Evolutionary conservation across 352 stramenopile genomes (phyloP).

Genomic region (Phytophthora fragariae): DNA sequence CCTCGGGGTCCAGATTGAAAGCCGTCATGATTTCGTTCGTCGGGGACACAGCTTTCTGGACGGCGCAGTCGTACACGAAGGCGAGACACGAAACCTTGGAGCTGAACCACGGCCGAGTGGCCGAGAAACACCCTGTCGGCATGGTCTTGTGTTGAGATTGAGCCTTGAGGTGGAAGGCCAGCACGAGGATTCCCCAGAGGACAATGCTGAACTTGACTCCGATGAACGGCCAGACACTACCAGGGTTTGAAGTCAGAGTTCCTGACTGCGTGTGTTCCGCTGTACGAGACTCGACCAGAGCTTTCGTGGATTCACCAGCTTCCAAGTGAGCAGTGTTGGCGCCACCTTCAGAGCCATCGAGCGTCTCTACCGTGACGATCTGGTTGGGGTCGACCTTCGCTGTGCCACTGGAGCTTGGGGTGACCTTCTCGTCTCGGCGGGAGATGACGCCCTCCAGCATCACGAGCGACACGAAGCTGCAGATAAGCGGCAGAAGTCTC

Average conservation of each 20-base stretch:
- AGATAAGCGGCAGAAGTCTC: slow-evolving; percentile 26
- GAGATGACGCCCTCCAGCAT: slow-evolving; percentile 26
- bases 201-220: slow-evolving; percentile 23
- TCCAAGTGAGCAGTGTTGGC: slow-evolving; percentile 8
- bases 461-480: slow-evolving; percentile 29
- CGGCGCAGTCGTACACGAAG: slow-evolving; percentile 31
- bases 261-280: slow-evolving; percentile 5
- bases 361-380: slow-evolving; percentile 14
- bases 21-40: slow-evolving; percentile 25
- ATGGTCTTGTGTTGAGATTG: slow-evolving; percentile 23
- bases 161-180: slow-evolving; percentile 31
- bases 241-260: slow-evolving; percentile 4
- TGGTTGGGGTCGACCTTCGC: slow-evolving; percentile 17
- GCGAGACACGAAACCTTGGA: slow-evolving; percentile 31
- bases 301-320: slow-evolving; percentile 20
- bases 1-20: slow-evolving; percentile 24
- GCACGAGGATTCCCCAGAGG: slow-evolving; percentile 26
- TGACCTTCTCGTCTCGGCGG: slow-evolving; percentile 28
- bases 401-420: not conserved
- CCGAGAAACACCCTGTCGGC: slow-evolving; percentile 23
- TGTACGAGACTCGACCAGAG: slow-evolving; percentile 15
- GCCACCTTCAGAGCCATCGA: slow-evolving; percentile 9
- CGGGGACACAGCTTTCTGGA: slow-evolving; percentile 17
- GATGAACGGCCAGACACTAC: slow-evolving; percentile 13
- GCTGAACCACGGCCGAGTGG: slow-evolving; percentile 33